Base-by-base conservation (phyloP, 257 asterid species). In the Anisodus tanguticus region DNA sequence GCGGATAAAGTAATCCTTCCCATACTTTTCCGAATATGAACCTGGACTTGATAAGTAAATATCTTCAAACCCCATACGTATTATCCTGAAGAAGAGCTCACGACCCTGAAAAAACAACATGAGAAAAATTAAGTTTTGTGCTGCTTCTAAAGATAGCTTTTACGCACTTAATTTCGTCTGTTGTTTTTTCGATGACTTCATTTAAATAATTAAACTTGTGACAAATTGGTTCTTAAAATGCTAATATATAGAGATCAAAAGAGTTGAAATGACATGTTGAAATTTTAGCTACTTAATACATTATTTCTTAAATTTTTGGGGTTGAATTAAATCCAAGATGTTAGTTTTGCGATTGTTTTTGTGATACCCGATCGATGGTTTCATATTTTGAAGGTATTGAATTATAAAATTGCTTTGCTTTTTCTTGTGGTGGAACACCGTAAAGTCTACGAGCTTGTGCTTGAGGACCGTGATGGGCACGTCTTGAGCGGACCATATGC, bases 41-140 rank as follows among this genome's bases (percentile, higher is more conserved):
- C 98, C 97, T 2, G 97, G 95, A 83, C 94, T 91, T 3, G 97
- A 91, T 88, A 95, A 13, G 83, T 90, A 89, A 22, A 95, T 91
- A 62, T 95, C 98, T 31, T 93, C 93, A 69, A 88, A 95, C 5
- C 98, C 98, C 93, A 95, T 91, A 72, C 98, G 82, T 85, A 93
- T 92, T 68, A 95, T 87, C 87, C 97, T 90, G 82, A 87, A 93
- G 88, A 94, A 95, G 76, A 95, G 95, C 60, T 85, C 96, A 4
- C 93, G 91, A 49, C 98, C 98, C 98, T 94, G 93, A 1, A 85
- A 57, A 10, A 43, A 63, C 16, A 15, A 62, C 5, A 37, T 2
- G 7, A 2, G 47, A 83, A 51, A 51, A 9, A 51, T n/a, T 8
- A 70, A 16, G 57, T 9, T 43, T 70, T 70, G 37, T 43, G 57